Evolutionary conservation across 2,329 filamentous ascomycete species (phyloP).

Genomic region (Neurospora crassa): DNA sequence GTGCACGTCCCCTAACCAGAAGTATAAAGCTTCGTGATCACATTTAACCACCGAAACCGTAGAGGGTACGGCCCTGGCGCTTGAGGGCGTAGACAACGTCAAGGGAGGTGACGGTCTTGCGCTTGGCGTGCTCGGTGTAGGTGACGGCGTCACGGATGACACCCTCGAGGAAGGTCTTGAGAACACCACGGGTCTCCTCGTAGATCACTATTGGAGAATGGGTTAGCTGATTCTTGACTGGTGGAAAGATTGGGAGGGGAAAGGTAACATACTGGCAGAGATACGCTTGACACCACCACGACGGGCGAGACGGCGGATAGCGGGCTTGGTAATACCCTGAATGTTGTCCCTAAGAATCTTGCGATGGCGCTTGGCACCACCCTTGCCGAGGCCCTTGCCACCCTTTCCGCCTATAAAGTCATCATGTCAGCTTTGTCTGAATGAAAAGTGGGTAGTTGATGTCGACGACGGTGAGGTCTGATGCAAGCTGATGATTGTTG

Average conservation of each 20-base stretch:
- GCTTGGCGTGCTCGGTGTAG: slow-evolving; percentile 77
- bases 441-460: slow-evolving; percentile 7
- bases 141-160: slow-evolving; percentile 73
- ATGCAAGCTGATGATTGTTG: neutral
- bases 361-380: slow-evolving; percentile 94
- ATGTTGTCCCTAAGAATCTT: slow-evolving; percentile 99
- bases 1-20: neutral
- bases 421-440: slow-evolving; percentile 27
- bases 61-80: slow-evolving; percentile 57
- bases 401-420: slow-evolving; percentile 71
- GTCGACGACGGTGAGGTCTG: slow-evolving; percentile 3
- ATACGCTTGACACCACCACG: slow-evolving; percentile 99
- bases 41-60: slow-evolving; percentile 57
- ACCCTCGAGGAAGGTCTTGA: slow-evolving; percentile 76
- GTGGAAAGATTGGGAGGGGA: neutral
- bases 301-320: slow-evolving; percentile 94
- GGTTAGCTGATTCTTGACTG: neutral
- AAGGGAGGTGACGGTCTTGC: slow-evolving; percentile 60
- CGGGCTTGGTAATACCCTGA: slow-evolving; percentile 97
- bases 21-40: neutral
- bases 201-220: slow-evolving; percentile 54
- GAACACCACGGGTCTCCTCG: slow-evolving; percentile 72
- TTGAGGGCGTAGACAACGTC: slow-evolving; percentile 56
- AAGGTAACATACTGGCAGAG: slow-evolving; percentile 63
- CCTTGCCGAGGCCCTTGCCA: slow-evolving; percentile 96